Percentiles rank a stretch among this genome's conserved stretches.
Evolutionary conservation across 306 rosid species (phyloP).

Genomic region (Pterocarpus macrocarpus): DNA sequence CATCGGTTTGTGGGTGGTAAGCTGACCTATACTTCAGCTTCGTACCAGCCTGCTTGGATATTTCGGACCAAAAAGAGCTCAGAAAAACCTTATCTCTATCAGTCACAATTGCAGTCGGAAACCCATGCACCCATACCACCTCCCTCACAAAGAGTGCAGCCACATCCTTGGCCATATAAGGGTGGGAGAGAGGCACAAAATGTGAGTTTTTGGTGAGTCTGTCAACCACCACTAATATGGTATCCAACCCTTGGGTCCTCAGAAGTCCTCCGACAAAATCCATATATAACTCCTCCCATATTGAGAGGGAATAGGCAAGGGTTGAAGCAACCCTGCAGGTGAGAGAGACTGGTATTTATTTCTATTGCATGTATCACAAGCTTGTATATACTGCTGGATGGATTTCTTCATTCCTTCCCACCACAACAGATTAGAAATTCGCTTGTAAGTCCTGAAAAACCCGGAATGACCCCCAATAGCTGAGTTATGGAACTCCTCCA

Average conservation of each 20-base stretch:
- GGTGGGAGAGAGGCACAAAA: neutral
- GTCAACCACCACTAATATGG: neutral
- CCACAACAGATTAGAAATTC: neutral
- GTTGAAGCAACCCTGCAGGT: neutral
- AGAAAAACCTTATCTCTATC: neutral
- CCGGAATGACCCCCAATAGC: neutral
- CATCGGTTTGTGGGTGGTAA: neutral
- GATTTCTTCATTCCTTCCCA: too few species aligned
- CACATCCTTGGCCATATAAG: neutral
- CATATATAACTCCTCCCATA: neutral
- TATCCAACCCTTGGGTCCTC: neutral
- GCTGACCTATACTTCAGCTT: neutral
- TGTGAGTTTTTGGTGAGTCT: neutral
- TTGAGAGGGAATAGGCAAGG: neutral
- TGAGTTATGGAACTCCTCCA: neutral
- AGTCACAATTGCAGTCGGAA: too few species aligned
- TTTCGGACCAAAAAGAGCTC: neutral
- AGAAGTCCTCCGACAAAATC: neutral
- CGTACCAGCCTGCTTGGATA: neutral
- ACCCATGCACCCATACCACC: too few species aligned
- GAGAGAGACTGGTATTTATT: neutral
- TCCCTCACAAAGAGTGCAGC: neutral
- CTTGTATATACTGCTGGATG: too few species aligned
- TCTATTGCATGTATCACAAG: too few species aligned
- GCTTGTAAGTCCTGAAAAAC: neutral